phyloP scores from a whole-genome alignment of 2,329 filamentous ascomycete genomes.

The Arachnopeziza araneosa region DNA sequence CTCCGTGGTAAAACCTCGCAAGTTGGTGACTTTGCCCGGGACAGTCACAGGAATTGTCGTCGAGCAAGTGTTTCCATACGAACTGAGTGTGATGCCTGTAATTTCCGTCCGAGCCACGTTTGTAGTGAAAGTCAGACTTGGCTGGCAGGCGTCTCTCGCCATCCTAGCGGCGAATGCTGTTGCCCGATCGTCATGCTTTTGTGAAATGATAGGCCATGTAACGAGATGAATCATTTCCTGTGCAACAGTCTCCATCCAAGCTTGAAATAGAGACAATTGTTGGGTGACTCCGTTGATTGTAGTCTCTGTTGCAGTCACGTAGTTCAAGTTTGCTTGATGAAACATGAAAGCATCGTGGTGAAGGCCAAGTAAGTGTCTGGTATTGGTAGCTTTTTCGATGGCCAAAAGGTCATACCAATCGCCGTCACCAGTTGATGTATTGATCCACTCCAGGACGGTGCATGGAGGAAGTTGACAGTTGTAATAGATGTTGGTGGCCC shows the following conservation, averaged over 20 bases:
- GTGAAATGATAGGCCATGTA: constrained; percentile 49
- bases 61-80: constrained; percentile 30
- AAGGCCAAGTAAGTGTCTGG: constrained; percentile 50
- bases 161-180: constrained; percentile 45
- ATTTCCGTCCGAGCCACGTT: constrained; percentile 16
- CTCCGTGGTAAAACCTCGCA: constrained; percentile 21
- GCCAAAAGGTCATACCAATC: constrained; percentile 46
- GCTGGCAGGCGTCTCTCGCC: constrained; percentile 18
- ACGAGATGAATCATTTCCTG: constrained; percentile 29
- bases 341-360: constrained; percentile 36
- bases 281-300: constrained; percentile 24
- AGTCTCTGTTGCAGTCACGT: constrained; percentile 36
- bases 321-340: constrained; percentile 57
- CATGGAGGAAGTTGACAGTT: constrained; percentile 49
- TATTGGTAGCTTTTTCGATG: constrained; percentile 46
- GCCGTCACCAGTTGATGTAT: constrained; percentile 50
- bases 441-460: constrained; percentile 54
- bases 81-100: constrained; percentile 35
- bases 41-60: constrained; percentile 24
- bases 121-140: constrained; percentile 18
- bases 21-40: constrained; percentile 32
- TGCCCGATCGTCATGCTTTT: constrained; percentile 47
- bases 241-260: constrained; percentile 28
- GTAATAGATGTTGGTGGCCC: constrained; percentile 27
- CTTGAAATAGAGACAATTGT: constrained; percentile 24